Conservation (phyloP, 2,329 filamentous ascomycete species). For the Penicillium sp. region DNA sequence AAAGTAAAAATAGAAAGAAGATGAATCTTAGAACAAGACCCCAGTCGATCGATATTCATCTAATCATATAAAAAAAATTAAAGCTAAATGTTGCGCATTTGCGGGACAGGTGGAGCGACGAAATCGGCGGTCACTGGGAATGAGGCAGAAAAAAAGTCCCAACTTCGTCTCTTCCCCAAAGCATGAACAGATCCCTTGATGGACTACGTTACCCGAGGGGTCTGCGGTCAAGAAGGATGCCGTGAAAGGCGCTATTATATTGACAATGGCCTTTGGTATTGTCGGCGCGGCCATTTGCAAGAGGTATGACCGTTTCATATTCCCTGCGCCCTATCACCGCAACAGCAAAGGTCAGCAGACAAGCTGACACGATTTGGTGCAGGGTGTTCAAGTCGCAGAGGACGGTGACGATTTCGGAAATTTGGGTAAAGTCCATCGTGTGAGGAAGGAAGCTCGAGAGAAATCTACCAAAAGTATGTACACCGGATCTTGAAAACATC, state of each 20-base stretch:
- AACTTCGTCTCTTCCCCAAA: slow-evolving; percentile 13
- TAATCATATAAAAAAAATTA: neutral
- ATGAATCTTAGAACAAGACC: neutral
- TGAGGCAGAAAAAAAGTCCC: slow-evolving; percentile 26
- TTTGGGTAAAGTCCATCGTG: slow-evolving; percentile 58
- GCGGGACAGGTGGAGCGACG: slow-evolving; percentile 8
- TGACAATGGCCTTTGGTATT: slow-evolving; percentile 77
- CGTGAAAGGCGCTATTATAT: slow-evolving; percentile 71
- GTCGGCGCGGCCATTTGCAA: slow-evolving; percentile 77
- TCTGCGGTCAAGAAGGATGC: slow-evolving; percentile 64
- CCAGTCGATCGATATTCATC: neutral
- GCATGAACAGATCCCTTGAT: slow-evolving; percentile 37
- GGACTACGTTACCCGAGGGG: slow-evolving; percentile 49
- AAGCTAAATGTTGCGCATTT: slow-evolving; percentile 2
- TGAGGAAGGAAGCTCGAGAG: slow-evolving; percentile 58
- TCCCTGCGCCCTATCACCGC: slow-evolving; percentile 7
- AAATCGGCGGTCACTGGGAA: slow-evolving; percentile 22
- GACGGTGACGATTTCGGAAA: slow-evolving; percentile 71
- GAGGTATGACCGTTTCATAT: slow-evolving; percentile 54
- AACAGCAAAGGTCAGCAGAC: slow-evolving; percentile 1
- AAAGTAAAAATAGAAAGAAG: neutral
- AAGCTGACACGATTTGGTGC: neutral
- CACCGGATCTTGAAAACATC: neutral
- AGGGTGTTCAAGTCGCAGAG: slow-evolving; percentile 51
- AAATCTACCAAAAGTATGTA: slow-evolving; percentile 53